Evolutionary conservation across 2,329 filamentous ascomycete species (phyloP), one percentile per base, ranked within the genome.

Genomic region (Neopestalotiopsis sp.): DNA sequence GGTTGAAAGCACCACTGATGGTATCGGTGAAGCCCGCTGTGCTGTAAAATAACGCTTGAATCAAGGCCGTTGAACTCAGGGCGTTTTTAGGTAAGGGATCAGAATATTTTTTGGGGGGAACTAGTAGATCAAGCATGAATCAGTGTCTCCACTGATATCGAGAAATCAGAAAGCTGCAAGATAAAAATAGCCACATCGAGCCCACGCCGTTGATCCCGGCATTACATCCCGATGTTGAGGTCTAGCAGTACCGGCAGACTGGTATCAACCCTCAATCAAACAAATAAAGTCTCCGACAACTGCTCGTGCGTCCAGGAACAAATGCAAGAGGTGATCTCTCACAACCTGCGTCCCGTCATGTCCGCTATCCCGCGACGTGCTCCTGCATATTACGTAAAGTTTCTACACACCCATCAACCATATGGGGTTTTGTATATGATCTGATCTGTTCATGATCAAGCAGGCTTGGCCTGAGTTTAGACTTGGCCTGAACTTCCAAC

Each of bases 1-100:
- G 72, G 72, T 57, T 58, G 14, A 66, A 66, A 42, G 72, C 71
- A 42, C 69, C 71, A 64, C 58, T 72, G n/a, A 65, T 67, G 20
- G 68, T 63, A 20, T 20, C 12, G 40, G 38, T 28, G 13, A 63
- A 42, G 20, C 20, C 61, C 17, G 61, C 40, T 28, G 17, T n/a
- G 14, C 20, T 14, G 20, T 63, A 42, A 45, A 5, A 34, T 13
- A 42, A 34, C 24, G 57, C n/a, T 24, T 53, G 10, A 2, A 53
- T n/a, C 6, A 53, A 53, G 20, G n/a, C 14, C 17, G 20, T 38
- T 53, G 45, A 20, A n/a, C 14, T n/a, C 13, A n/a, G n/a, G n/a
- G 13, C 6, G 45, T n/a, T 20, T 24, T 6, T 53, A 49, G n/a
- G 42, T 13, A 49, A 5, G 45, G 6, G n/a, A 53, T 17, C 4